Evolutionary conservation across 2,329 filamentous ascomycete genomes (phyloP).

Genomic region (Dothideomycetes sp.): DNA sequence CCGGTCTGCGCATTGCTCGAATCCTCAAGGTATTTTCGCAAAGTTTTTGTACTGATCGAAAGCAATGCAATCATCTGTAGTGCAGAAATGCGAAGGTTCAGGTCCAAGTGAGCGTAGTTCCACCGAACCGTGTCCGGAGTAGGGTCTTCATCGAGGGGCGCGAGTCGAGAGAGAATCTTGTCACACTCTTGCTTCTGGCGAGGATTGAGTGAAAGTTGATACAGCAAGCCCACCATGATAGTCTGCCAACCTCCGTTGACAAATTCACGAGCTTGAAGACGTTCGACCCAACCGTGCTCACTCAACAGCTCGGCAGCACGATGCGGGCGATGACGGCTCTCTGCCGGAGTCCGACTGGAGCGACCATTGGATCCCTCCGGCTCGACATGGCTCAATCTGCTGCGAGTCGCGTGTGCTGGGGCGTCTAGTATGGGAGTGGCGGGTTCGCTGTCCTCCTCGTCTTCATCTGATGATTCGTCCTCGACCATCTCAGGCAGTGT

Average conservation of each 20-base stretch:
- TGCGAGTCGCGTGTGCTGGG: slow-evolving; percentile 70
- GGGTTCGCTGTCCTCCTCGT: slow-evolving; percentile 49
- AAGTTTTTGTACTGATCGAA: slow-evolving; percentile 73
- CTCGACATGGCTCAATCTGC: slow-evolving; percentile 63
- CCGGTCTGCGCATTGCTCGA: slow-evolving; percentile 91
- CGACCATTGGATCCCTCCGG: slow-evolving; percentile 50
- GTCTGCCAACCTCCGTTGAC: slow-evolving; percentile 82
- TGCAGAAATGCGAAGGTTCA: slow-evolving; percentile 72
- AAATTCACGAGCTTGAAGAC: slow-evolving; percentile 75
- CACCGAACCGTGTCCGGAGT: slow-evolving; percentile 62
- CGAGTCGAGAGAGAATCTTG: slow-evolving; percentile 68
- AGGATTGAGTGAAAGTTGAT: slow-evolving; percentile 73
- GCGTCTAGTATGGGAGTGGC: slow-evolving; percentile 59
- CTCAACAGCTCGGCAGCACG: slow-evolving; percentile 67
- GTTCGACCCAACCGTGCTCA: slow-evolving; percentile 75
- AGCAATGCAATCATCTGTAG: slow-evolving; percentile 81
- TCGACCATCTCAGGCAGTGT: slow-evolving; percentile 66
- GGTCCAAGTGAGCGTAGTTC: slow-evolving; percentile 66
- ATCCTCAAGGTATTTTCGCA: slow-evolving; percentile 82
- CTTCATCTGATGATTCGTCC: slow-evolving; percentile 62
- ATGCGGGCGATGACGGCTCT: slow-evolving; percentile 34
- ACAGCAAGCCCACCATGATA: slow-evolving; percentile 75
- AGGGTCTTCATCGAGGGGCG: slow-evolving; percentile 66
- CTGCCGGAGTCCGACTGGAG: slow-evolving; percentile 13
- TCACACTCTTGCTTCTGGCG: slow-evolving; percentile 65